Percentiles rank a stretch among this genome's conserved stretches.
Evolutionary conservation across 1,139 yeast genomes (phyloP).

Genomic region (Scheffersomyces cryptocercus): DNA sequence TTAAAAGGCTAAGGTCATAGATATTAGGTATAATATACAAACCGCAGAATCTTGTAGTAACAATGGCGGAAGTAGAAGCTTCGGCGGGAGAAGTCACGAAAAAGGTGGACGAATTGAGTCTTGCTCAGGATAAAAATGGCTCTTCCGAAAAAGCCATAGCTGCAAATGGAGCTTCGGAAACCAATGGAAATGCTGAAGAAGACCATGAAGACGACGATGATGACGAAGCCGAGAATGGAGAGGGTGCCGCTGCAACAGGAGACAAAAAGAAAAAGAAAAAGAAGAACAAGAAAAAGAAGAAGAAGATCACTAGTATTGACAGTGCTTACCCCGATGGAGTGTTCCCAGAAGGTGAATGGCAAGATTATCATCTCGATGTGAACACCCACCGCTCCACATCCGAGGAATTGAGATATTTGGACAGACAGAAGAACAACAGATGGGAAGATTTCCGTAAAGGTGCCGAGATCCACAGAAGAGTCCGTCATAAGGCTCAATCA

Average conservation of each 20-base stretch:
- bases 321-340: constrained; percentile 67
- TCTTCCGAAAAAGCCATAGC: not conserved
- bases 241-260: constrained; percentile 10
- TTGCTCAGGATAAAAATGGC: not conserved
- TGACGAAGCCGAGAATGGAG: constrained; percentile 16
- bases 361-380: constrained; percentile 69
- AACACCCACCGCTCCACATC: constrained; percentile 78
- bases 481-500: constrained; percentile 75
- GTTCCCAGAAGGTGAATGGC: constrained; percentile 90
- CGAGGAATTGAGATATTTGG: constrained; percentile 82
- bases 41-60: too few relatives aligned
- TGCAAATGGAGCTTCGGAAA: not conserved
- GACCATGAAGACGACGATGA: constrained; percentile 36
- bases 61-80: constrained; percentile 6
- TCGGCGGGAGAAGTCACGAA: constrained; percentile 8
- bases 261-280: constrained; percentile 49
- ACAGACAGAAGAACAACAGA: constrained; percentile 59
- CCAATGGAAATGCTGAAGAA: constrained; percentile 31
- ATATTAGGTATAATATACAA: constrained; percentile 1
- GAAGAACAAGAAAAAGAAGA: constrained; percentile 38
- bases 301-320: constrained; percentile 58
- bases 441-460: constrained; percentile 95
- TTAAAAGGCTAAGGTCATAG: not conserved
- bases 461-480: constrained; percentile 93
- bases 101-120: constrained; percentile 7